Percentiles rank a stretch among this genome's conserved stretches.
These are phyloP conservation scores for Ceriops tagal DNA, from an alignment of 345 rosid genomes.

Conservation along the genomic window DNA sequence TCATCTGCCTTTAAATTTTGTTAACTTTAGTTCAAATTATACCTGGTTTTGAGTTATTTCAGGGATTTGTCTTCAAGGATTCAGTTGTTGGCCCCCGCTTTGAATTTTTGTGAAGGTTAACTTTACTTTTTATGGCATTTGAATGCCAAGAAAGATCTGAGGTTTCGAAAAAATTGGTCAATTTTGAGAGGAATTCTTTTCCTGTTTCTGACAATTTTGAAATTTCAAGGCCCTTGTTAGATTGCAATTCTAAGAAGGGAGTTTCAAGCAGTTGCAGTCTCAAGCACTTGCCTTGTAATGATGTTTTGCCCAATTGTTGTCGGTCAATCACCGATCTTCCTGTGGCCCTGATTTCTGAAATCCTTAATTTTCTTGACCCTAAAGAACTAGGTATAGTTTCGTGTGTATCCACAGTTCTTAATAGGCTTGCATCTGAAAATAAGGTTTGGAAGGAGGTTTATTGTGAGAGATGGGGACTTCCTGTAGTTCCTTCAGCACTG, in stretches of 20 bases:
- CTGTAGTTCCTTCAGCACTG: slow-evolving; percentile 23
- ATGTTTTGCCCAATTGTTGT: slow-evolving; percentile 22
- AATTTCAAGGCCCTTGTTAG: slow-evolving; percentile 21
- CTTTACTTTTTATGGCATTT: slow-evolving; percentile 68
- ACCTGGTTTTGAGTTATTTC: slow-evolving; percentile 9
- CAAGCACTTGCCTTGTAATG: slow-evolving; percentile 37
- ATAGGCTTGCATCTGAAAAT: slow-evolving; percentile 72
- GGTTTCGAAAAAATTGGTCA: slow-evolving; percentile 23
- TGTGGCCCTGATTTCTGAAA: slow-evolving; percentile 69
- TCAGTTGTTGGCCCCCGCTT: not conserved
- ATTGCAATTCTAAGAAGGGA: slow-evolving; percentile 29
- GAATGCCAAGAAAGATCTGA: slow-evolving; percentile 56
- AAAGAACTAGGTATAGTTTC: slow-evolving; percentile 85
- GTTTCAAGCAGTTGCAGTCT: slow-evolving; percentile 22
- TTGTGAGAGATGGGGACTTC: slow-evolving; percentile 84
- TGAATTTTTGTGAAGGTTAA: slow-evolving; percentile 8
- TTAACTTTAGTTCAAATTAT: not conserved
- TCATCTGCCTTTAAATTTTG: slow-evolving; percentile 1
- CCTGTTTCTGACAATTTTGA: slow-evolving; percentile 22
- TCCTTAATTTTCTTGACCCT: slow-evolving; percentile 71
- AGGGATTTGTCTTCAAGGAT: slow-evolving; percentile 1
- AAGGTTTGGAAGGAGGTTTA: slow-evolving; percentile 87
- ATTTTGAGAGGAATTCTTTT: slow-evolving; percentile 25
- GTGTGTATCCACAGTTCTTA: slow-evolving; percentile 65
- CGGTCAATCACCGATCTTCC: slow-evolving; percentile 75